Conservation (phyloP, 73 alveolate species). For the Loxodes magnus region DNA sequence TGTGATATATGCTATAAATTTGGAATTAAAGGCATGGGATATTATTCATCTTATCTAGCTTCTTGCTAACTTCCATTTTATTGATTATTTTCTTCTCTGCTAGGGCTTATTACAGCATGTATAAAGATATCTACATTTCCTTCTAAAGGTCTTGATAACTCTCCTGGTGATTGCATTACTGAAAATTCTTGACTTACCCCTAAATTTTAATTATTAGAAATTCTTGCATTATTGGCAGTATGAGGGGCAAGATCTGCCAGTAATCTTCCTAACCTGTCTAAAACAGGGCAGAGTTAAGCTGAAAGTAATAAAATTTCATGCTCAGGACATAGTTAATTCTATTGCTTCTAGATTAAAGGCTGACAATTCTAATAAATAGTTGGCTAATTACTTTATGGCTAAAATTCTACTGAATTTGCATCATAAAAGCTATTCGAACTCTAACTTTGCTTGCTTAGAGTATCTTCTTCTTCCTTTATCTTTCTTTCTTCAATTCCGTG, state of each 20-base stretch:
- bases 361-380: no score
- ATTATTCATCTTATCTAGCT: no score
- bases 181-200: background rate
- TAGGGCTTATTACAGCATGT: slow-evolving; percentile 1
- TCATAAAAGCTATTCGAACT: background rate
- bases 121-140: slow-evolving; percentile 4
- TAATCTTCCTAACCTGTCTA: slow-evolving; percentile 48
- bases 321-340: background rate
- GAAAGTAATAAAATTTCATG: background rate
- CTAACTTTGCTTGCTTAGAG: background rate
- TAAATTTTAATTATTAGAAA: background rate
- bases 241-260: slow-evolving; percentile 39
- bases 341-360: background rate
- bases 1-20: no score
- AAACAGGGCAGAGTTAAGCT: slow-evolving; percentile 38
- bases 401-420: background rate
- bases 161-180: slow-evolving; percentile 11
- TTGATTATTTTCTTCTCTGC: background rate
- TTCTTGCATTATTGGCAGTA: background rate
- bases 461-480: background rate
- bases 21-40: no score
- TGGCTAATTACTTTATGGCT: no score
- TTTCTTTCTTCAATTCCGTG: background rate
- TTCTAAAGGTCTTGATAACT: background rate
- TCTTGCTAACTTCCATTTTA: no score